Evolutionary conservation across 768 basidiomycete species (phyloP).

Genomic region (Artomyces pyxidatus): DNA sequence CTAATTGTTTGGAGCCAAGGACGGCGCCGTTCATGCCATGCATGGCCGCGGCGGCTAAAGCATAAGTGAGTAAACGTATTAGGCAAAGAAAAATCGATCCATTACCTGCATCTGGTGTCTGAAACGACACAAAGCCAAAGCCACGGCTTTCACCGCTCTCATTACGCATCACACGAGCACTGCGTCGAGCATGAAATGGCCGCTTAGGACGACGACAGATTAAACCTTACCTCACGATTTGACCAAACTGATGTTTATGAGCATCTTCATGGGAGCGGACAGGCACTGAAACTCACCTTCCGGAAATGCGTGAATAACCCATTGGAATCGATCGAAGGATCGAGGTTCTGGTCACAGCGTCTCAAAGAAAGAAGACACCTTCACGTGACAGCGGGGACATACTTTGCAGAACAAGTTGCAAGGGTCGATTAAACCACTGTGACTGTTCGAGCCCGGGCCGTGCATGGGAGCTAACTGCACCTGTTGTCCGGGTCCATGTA

Average conservation of each 20-base stretch:
- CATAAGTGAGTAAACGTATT: slow-evolving; percentile 2
- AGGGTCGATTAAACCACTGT: slow-evolving; percentile 84
- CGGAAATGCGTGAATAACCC: slow-evolving; percentile 78
- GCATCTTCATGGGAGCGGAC: too few relatives aligned
- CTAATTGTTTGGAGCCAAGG: slow-evolving; percentile 68
- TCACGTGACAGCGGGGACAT: slow-evolving; percentile 10
- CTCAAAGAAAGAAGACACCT: slow-evolving; percentile 5
- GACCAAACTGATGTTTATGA: slow-evolving; percentile 57
- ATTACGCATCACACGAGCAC: slow-evolving; percentile 89
- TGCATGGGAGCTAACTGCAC: slow-evolving; percentile 69
- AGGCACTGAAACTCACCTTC: slow-evolving; percentile 40
- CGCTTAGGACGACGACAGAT: background rate
- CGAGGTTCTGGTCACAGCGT: slow-evolving; percentile 54
- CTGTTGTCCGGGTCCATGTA: slow-evolving; percentile 87
- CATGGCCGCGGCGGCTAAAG: slow-evolving; percentile 61
- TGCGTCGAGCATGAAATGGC: slow-evolving; percentile 22
- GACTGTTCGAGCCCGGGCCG: slow-evolving; percentile 75
- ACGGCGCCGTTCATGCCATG: slow-evolving; percentile 72
- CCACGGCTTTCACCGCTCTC: slow-evolving; percentile 75
- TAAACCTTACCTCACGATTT: slow-evolving; percentile 69
- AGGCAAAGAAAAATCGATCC: background rate
- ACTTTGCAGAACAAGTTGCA: slow-evolving; percentile 90
- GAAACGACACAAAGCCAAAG: slow-evolving; percentile 88
- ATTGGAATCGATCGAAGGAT: slow-evolving; percentile 80
- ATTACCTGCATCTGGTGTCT: slow-evolving; percentile 74